These are phyloP conservation scores for Boletus semigastroideus DNA, from an alignment of 1,284 basidiomycete genomes.

Conservation along the genomic window DNA sequence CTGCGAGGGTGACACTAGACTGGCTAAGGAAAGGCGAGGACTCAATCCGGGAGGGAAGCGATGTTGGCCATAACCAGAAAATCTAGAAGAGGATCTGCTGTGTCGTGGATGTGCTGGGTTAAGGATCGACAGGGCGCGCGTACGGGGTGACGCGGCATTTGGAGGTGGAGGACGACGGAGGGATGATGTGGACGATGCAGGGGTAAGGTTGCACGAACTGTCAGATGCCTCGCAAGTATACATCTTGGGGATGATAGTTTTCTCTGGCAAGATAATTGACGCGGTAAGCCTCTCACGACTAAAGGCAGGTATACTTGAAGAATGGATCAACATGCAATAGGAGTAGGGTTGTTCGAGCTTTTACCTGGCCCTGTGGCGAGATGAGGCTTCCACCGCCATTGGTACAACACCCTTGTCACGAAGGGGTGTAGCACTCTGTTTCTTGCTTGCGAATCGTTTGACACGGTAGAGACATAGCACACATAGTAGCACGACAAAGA, in stretches of 20 bases:
- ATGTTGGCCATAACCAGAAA: constrained; percentile 20
- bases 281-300: constrained; percentile 44
- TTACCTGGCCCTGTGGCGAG: constrained; percentile 12
- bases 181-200: constrained; percentile 35
- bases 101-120: constrained; percentile 15
- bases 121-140: constrained; percentile 6
- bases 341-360: not conserved
- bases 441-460: constrained; percentile 39
- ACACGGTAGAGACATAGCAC: constrained; percentile 36
- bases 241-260: constrained; percentile 34
- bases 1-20: constrained; percentile 36
- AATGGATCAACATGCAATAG: constrained; percentile 3
- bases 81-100: constrained; percentile 22
- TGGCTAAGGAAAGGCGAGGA: constrained; percentile 28
- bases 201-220: constrained; percentile 39
- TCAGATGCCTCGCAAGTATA: constrained; percentile 36
- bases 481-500: constrained; percentile 27
- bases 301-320: constrained; percentile 32
- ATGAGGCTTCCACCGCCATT: constrained; percentile 18
- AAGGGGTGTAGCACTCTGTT: constrained; percentile 44
- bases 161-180: not conserved
- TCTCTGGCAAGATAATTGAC: constrained; percentile 53
- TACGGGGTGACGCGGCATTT: constrained; percentile 18
- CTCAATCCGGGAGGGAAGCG: constrained; percentile 6
- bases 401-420: constrained; percentile 45